Evolutionary conservation across 495 filamentous ascomycete species (phyloP).

Genomic region (Penicillium flavigenum): DNA sequence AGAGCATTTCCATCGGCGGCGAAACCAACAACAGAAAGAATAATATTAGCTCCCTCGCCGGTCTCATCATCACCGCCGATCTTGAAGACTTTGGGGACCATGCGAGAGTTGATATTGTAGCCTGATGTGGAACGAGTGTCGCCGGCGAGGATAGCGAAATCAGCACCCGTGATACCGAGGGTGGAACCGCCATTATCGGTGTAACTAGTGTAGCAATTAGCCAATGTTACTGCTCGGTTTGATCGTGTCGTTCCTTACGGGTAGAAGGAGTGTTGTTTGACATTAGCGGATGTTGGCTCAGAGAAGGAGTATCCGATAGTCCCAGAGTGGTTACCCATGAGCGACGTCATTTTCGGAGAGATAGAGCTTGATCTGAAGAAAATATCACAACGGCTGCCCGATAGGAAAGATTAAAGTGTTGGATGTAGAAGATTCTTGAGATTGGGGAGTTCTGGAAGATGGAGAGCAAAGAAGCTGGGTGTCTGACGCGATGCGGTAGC

Average conservation of each 20-base stretch:
- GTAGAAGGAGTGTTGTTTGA: conserved; percentile 82
- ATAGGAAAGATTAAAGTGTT: conserved; percentile 3
- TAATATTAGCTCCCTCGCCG: conserved; percentile 76
- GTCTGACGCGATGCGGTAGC: conserved; percentile 45
- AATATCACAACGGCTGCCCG: background rate
- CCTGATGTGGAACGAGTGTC: conserved; percentile 92
- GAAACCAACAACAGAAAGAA: conserved; percentile 93
- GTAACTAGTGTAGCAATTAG: conserved; percentile 59
- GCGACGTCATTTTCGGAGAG: conserved; percentile 44
- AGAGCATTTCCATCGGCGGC: conserved; percentile 89
- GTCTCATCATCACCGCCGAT: conserved; percentile 86
- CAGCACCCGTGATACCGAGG: conserved; percentile 86
- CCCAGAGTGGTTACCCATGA: conserved; percentile 44
- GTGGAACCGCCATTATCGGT: conserved; percentile 98
- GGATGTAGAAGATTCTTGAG: conserved; percentile 10
- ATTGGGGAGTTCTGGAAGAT: conserved; percentile 14
- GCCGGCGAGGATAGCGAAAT: conserved; percentile 93
- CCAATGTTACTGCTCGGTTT: background rate
- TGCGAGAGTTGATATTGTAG: conserved; percentile 98
- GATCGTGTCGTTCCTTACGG: conserved; percentile 57
- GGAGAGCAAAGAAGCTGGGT: conserved; percentile 20
- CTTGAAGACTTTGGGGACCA: conserved; percentile 91
- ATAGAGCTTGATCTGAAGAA: background rate
- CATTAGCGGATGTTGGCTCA: conserved; percentile 47
- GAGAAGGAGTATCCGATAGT: conserved; percentile 62